Base-by-base conservation (phyloP, 2,329 filamentous ascomycete species). In the Alternaria brassicae region DNA sequence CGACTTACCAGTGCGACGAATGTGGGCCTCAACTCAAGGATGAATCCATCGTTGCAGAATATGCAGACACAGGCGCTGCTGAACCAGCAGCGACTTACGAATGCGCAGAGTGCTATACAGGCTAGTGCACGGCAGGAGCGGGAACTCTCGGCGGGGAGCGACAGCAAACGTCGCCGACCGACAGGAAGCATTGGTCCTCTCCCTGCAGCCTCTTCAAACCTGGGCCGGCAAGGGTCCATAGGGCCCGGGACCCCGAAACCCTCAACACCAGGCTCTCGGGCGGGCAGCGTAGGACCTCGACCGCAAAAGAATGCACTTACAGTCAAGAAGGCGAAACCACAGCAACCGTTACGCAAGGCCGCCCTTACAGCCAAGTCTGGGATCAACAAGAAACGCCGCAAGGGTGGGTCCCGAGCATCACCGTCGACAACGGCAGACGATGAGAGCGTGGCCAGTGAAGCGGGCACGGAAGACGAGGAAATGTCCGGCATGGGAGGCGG, bases 231-330 rank as follows among this genome's bases (percentile, higher is more conserved):
- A 72, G 84, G 85, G 0, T 89, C 86, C 0, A 77, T 87, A 12
- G 87, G 86, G 0, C 87, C 86, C 17, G 86, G 85, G n/a, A 89
- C 87, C 1, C 87, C 87, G 4, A 88, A 88, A 69, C 80, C 84
- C 7, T 71, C 75, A 6, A 88, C 86, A 0, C 84, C 75, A 71
- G 75, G 72, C 7, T 83, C 82, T 36, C 85, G 87, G n/a, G 85
- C 85, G 2, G 85, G 86, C 41, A 88, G 86, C 62, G 84, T 82
- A 3, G 85, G 86, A 12, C 86, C 87, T 9, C 80, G 61, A 70
- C 73, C 64, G 68, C 73, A 56, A 69, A 83, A 83, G 66, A 81
- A 83, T 60, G 78, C 81, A 27, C 67, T 77, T n/a, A 75, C 70
- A 2, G 82, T 81, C 12, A 86, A 85, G 73, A 86, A 84, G 69